Percentiles rank a stretch among this genome's conserved stretches.
Evolutionary conservation across 352 stramenopile genomes (phyloP).

Genomic region (Phytopythium aichiense): DNA sequence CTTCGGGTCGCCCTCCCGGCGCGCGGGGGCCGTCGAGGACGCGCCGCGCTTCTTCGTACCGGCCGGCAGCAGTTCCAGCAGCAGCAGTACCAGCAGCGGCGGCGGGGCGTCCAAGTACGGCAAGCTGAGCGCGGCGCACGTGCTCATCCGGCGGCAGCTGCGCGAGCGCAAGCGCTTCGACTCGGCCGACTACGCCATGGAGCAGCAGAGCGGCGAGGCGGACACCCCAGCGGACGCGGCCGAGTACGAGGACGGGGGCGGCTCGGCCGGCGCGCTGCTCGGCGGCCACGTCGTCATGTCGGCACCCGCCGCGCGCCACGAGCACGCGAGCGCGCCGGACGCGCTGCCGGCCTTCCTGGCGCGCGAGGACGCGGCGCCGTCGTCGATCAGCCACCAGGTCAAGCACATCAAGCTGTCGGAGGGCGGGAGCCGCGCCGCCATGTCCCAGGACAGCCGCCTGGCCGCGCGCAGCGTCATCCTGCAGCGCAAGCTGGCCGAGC

Average conservation of each 20-base stretch:
- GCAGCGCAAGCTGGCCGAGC: constrained; percentile 59
- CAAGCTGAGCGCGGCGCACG: constrained; percentile 58
- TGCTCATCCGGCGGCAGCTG: constrained; percentile 76
- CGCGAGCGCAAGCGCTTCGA: constrained; percentile 83
- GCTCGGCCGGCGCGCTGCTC: constrained; percentile 11
- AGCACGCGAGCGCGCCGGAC: background rate
- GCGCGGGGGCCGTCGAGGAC: constrained; percentile 5
- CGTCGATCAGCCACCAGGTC: constrained; percentile 52
- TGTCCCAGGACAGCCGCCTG: constrained; percentile 27
- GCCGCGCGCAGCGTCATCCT: constrained; percentile 58
- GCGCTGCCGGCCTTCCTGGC: background rate
- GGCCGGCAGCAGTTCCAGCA: background rate
- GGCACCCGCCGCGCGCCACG: constrained; percentile 12
- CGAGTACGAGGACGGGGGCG: constrained; percentile 11
- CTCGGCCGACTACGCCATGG: constrained; percentile 76
- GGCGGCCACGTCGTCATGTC: constrained; percentile 18
- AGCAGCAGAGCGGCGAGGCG: constrained; percentile 28
- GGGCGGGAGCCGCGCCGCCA: background rate
- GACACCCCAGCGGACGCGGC: constrained; percentile 5
- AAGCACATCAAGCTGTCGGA: constrained; percentile 82
- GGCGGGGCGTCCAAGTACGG: constrained; percentile 40
- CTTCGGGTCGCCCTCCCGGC: constrained; percentile 23
- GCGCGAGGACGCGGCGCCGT: constrained; percentile 4
- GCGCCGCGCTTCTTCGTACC: constrained; percentile 6
- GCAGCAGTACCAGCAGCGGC: too few relatives aligned